A percentile compares a stretch with the other conserved stretches of the same genome.
Evolutionary conservation across 257 asterid genomes (phyloP).

Genomic region (Ilex aquifolium): DNA sequence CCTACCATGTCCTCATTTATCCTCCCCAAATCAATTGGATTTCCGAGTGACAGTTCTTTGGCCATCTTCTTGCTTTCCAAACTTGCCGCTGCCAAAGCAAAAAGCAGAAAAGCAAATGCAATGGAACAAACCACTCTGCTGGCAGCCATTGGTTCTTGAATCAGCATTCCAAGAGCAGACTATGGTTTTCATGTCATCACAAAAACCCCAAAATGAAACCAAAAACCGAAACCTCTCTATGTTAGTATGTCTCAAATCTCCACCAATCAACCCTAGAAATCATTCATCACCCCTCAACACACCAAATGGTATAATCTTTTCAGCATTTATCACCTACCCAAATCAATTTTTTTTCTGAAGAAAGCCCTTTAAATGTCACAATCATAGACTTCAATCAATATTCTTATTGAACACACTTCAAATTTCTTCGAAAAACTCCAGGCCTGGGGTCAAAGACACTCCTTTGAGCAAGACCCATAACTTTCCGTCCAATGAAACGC

Average conservation of each 20-base stretch:
- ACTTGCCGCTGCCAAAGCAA: slow-evolving; percentile 27
- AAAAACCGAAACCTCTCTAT: slow-evolving; percentile 7
- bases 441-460: slow-evolving; percentile 12
- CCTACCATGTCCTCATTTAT: slow-evolving; percentile 51
- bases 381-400: slow-evolving; percentile 11
- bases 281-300: slow-evolving; percentile 4
- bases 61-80: slow-evolving; percentile 37
- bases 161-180: slow-evolving; percentile 30
- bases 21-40: slow-evolving; percentile 38
- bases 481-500: no score
- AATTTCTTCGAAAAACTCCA: slow-evolving; percentile 11
- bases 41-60: slow-evolving; percentile 33
- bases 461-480: background rate
- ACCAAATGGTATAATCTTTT: background rate
- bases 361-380: slow-evolving; percentile 19
- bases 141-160: slow-evolving; percentile 40
- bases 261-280: slow-evolving; percentile 1
- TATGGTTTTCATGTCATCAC: slow-evolving; percentile 41
- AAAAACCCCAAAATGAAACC: slow-evolving; percentile 6
- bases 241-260: slow-evolving; percentile 17
- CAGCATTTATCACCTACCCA: no score
- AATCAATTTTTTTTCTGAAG: slow-evolving; percentile 9
- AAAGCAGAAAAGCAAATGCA: slow-evolving; percentile 37
- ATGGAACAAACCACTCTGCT: slow-evolving; percentile 26
- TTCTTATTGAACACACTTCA: slow-evolving; percentile 21